Base-by-base conservation (phyloP, 2,329 filamentous ascomycete genomes). In the Trichoderma atroviride region DNA sequence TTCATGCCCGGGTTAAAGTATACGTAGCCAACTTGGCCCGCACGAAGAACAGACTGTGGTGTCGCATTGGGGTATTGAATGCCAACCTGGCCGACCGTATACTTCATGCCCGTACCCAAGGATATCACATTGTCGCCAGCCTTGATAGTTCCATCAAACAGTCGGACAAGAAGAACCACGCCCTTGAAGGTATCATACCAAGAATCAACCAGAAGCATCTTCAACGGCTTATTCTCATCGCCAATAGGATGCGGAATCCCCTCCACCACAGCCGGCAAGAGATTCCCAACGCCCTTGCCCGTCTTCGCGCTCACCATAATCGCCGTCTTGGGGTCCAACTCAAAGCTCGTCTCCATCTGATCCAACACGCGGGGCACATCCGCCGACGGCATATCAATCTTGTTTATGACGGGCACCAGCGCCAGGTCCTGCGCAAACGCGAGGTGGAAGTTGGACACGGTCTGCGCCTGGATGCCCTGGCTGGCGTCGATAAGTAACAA, bases 1-100 rank as follows among this genome's bases (percentile, higher is more conserved):
- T 98, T 98, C 96, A 99, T 99, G 68, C 95, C 96, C 0, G 96
- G 96, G 77, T 97, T 99, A 84, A 99, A 98, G 81, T 91, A 94
- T 53, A 99, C 89, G 77, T 99, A 99, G 62, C 96, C 96, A 2
- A 99, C 93, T 80, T 99, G 96, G 0, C 96, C 96, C 0, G 96
- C 95, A 4, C 94, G 90, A 64, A 99, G 84, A 9, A 89, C 84
- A 1, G 86, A 89, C 79, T 97, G 94, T 0, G 94, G 88, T 0
- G 92, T 95, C 76, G 94, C 92, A 55, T 92, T 86, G 0, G 96
- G 96, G 76, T 98, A 93, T 87, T 97, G 96, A 73, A 99, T 97
- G 43, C 96, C 96, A 0, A 99, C 95, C 79, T 99, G 95, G 16
- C 96, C 96, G 5, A 98, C 94, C 9, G 89, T 93, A 81, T 99